Evolutionary conservation across 2,329 filamentous ascomycete genomes (phyloP).

Genomic region (Venturia pyrina): DNA sequence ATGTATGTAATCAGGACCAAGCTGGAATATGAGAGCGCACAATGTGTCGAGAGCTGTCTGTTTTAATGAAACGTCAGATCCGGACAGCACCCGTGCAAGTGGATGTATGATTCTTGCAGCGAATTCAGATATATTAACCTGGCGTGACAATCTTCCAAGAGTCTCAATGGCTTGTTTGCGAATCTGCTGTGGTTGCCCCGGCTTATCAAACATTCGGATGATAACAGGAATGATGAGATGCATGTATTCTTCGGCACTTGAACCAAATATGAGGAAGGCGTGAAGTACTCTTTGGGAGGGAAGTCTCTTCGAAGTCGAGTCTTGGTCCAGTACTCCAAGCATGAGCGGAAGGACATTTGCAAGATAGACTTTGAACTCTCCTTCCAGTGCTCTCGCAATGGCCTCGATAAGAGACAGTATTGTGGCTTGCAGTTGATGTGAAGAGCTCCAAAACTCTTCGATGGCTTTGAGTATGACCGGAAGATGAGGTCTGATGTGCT

Average conservation of each 20-base stretch:
- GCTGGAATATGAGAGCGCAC: constrained; percentile 88
- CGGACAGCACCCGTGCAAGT: constrained; percentile 69
- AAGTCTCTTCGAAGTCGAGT: constrained; percentile 61
- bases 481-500: constrained; percentile 88
- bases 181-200: constrained; percentile 67
- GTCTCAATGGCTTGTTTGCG: constrained; percentile 89
- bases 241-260: constrained; percentile 97
- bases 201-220: constrained; percentile 86
- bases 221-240: constrained; percentile 95
- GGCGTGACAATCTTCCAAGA: constrained; percentile 83
- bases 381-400: constrained; percentile 85
- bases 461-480: constrained; percentile 78
- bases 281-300: constrained; percentile 88
- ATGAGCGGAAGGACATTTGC: constrained; percentile 83
- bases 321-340: constrained; percentile 86
- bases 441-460: constrained; percentile 81
- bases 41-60: constrained; percentile 84
- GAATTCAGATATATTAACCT: constrained; percentile 96
- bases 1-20: constrained; percentile 89
- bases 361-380: constrained; percentile 95
- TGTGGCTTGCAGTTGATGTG: constrained; percentile 73
- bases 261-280: constrained; percentile 90
- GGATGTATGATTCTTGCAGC: constrained; percentile 95
- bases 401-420: constrained; percentile 89
- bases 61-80: constrained; percentile 62